Conservation (phyloP, 768 basidiomycete genomes). For the Grammothele lineata region DNA sequence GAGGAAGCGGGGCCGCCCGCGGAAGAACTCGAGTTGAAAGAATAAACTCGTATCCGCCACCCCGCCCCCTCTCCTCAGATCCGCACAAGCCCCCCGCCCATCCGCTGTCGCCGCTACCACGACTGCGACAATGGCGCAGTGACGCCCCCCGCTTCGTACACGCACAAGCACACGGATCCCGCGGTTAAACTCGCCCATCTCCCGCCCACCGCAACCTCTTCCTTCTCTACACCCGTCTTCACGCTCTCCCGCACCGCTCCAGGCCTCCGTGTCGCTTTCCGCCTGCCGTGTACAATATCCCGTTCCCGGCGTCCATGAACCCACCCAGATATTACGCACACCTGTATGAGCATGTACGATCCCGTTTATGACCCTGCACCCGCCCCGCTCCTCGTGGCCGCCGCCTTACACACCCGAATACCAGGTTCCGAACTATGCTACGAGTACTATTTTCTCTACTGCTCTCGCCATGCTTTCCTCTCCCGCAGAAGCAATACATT, state of each 20-base stretch:
- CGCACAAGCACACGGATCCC: too few species aligned
- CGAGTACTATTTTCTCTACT: slow-evolving; percentile 5
- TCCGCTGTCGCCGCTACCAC: too few species aligned
- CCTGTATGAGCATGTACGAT: not conserved
- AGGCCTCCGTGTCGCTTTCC: not conserved
- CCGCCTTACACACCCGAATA: not conserved
- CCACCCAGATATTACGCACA: not conserved
- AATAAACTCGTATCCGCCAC: not conserved
- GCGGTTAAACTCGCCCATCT: too few species aligned
- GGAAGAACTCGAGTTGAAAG: slow-evolving; percentile 55
- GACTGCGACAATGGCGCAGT: too few species aligned
- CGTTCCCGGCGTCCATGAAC: slow-evolving; percentile 9
- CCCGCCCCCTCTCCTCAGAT: not conserved
- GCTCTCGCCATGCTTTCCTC: slow-evolving; percentile 14
- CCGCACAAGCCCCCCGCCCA: too few species aligned
- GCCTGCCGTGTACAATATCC: slow-evolving; percentile 12
- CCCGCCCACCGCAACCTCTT: too few species aligned
- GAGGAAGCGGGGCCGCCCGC: slow-evolving; percentile 71
- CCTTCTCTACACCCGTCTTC: not conserved
- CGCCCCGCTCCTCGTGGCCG: not conserved
- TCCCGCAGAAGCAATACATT: slow-evolving; percentile 18
- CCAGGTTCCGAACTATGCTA: slow-evolving; percentile 8
- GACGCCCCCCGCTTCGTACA: too few species aligned
- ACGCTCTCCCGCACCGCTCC: not conserved
- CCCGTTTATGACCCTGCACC: slow-evolving; percentile 9